Base-by-base conservation (phyloP, 306 rosid genomes). In the Boehmeria nivea region DNA sequence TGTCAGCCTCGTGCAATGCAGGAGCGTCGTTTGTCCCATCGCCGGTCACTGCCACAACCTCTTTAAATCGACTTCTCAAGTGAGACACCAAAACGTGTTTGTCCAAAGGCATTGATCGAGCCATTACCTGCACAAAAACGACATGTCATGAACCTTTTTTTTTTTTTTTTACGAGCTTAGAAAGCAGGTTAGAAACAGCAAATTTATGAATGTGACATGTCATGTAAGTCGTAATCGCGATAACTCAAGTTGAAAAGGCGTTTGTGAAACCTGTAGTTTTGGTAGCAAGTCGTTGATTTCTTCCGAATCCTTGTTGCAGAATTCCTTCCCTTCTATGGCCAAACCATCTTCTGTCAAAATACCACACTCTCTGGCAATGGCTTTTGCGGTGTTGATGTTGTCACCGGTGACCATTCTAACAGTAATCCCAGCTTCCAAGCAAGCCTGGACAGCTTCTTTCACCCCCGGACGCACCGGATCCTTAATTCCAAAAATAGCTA, bases 21-120 rank as follows among this genome's bases (percentile, higher is more conserved):
- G 94, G 96, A 54, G 99, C 96, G 60, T 91, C 99, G 43, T 91
- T 91, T 44, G 98, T 87, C 26, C 98, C 94, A 63, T 87, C 98
- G 48, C 96, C 94, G 6, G 96, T 91, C 48, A 87, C 96, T 27
- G 96, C 98, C 63, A 91, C 96, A 61, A 91, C 96, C 73, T 87
- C 93, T 33, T 72, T 44, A 22, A 72, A 68, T 69, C 64, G 80
- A 16, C 71, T 63, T 75, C 87, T 82, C 59, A 91, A 74, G 57
- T 69, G 78, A 12, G 66, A 73, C 31, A 91, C 98, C 42, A 91
- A 65, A n/a, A 77, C 82, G 77, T 91, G 94, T 66, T 91, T 87
- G 74, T 91, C 98, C 59, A 77, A 72, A 49, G 96, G 96, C 77
- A 77, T 71, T 6, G 98, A 87, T 65, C 98, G 67, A 57, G 98